Evolutionary conservation across 2,329 filamentous ascomycete species (phyloP), one percentile per base, ranked within the genome.

Genomic region (Alternaria sp.): DNA sequence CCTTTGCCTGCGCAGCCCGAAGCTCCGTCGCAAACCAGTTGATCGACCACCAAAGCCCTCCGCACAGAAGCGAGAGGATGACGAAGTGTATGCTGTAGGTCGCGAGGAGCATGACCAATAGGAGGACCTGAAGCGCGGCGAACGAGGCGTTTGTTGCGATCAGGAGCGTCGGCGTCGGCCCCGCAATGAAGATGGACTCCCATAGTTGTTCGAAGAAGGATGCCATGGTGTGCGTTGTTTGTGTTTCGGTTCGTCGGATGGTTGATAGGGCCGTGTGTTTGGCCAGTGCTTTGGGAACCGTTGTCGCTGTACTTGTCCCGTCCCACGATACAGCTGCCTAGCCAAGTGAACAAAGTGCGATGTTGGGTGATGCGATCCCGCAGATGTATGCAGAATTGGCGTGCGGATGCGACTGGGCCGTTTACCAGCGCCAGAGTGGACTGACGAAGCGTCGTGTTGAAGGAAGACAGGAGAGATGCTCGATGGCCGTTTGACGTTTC

Each of bases 1-100:
- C 78, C 67, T 79, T 76, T 41, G 72, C 73, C 65, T 83, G 76
- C 63, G 80, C 79, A 31, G 79, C 78, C 29, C 77, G 74, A 51
- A 89, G 77, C 73, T 89, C 94, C 44, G 80, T 80, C 54, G 92
- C 93, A 74, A 99, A 98, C 95, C 95, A 99, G 84, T 98, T 98
- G 80, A 98, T 93, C 56, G 90, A 87, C 82, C 86, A 93, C 95
- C 95, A 99, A 34, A 98, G 84, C 4, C 91, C 90, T 31, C 81
- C 93, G 63, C 88, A 92, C 9, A 99, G 82, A 58, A 88, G 72
- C 11, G 92, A 96, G 5, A 99, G 85, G 57, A 94, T 83, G 63
- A 92, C 77, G 73, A 97, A 97, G 83, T 98, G 95, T 64, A 96
- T 85, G 80, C 90, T 96, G 79, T 90, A 88, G 7, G 94, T 99